These are phyloP conservation scores for Diphasiastrum complanatum DNA, from an alignment of 83 land plant species.

Conservation along the genomic window DNA sequence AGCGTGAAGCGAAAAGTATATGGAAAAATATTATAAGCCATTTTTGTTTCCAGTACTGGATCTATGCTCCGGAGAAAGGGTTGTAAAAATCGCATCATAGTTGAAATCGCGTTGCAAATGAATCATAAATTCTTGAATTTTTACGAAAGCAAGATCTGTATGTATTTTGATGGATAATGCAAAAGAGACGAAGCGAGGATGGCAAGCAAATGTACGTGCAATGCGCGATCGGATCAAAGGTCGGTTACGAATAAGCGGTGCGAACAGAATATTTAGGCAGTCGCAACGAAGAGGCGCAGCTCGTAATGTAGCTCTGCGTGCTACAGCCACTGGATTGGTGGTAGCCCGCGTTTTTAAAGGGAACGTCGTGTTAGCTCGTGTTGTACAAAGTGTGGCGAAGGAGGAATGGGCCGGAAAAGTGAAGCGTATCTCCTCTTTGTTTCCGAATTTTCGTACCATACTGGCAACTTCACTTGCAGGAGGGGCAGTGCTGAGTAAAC, in stretches of 20 bases:
- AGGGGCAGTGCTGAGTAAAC: not conserved
- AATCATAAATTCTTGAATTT: too few relatives aligned
- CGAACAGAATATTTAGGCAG: slow-evolving; percentile 7
- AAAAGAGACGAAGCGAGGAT: too few relatives aligned
- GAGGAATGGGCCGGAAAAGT: slow-evolving; percentile 12
- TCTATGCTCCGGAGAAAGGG: too few relatives aligned
- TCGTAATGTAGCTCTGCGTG: slow-evolving; percentile 10
- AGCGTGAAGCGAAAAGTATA: too few relatives aligned
- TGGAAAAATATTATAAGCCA: too few relatives aligned
- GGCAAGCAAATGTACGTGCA: not conserved
- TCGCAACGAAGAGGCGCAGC: slow-evolving; percentile 2
- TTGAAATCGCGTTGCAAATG: too few relatives aligned
- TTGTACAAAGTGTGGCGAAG: slow-evolving; percentile 13
- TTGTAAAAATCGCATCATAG: too few relatives aligned
- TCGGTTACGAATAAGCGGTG: slow-evolving; percentile 9
- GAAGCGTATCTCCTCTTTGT: not conserved
- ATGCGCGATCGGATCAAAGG: slow-evolving; percentile 19
- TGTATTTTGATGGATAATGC: too few relatives aligned
- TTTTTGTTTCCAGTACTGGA: too few relatives aligned
- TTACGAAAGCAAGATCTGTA: too few relatives aligned
- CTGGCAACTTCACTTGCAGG: not conserved
- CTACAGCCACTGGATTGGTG: slow-evolving; percentile 21
- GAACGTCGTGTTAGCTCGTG: slow-evolving; percentile 22
- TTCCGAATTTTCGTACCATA: slow-evolving; percentile 8
- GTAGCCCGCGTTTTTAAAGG: slow-evolving; percentile 25